Evolutionary conservation across 805 yeast species (phyloP), one percentile per base, ranked within the genome.

Genomic region (Yamadazyma ubonensis): DNA sequence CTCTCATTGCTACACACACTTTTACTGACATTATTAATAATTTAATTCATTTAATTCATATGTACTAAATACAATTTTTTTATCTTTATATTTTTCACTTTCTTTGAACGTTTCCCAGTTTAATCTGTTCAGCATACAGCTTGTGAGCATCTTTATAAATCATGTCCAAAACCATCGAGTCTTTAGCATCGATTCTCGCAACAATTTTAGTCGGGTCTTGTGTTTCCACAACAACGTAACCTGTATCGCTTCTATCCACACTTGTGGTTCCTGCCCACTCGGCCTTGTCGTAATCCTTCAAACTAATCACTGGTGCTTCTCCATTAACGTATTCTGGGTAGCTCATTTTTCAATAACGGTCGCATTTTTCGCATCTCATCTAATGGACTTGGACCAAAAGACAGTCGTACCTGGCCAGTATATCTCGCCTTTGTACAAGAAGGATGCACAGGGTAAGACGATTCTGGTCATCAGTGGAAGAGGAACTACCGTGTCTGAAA

Each of bases 1-100:
- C 15, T 86, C 96, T 2, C 72, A 76, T 50, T 79, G 87, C 50
- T 80, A 83, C 59, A 91, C 97, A 1, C 96, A 89, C 55, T 91
- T 84, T 60, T 29, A 27, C 17, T 28, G 7, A 34, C 11, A 11
- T 32, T 32, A n/a, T 9, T 33, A 11, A 27, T 12, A 27, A 26
- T 26, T 27, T 21, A 22, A 29, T 17, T 20, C 9, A 12, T 29
- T 37, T 29, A 37, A 37, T 37, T 37, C 30, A 36, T 30, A 38
- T 38, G 41, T 38, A 38, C 18, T 32, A 18, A 31, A 38, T 26
- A 30, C 19, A 41, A 22, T 18, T 25, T 12, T 14, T 17, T 30
- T 21, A 12, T 6, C 23, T 29, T 21, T 8, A 5, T 23, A 12
- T 23, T 23, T 4, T 3, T 14, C 28, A 39, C 34, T 39, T 39